Evolutionary conservation across 2,329 filamentous ascomycete genomes (phyloP), one percentile per base, ranked within the genome.

Genomic region (Fusarium pseudoanthophilum): DNA sequence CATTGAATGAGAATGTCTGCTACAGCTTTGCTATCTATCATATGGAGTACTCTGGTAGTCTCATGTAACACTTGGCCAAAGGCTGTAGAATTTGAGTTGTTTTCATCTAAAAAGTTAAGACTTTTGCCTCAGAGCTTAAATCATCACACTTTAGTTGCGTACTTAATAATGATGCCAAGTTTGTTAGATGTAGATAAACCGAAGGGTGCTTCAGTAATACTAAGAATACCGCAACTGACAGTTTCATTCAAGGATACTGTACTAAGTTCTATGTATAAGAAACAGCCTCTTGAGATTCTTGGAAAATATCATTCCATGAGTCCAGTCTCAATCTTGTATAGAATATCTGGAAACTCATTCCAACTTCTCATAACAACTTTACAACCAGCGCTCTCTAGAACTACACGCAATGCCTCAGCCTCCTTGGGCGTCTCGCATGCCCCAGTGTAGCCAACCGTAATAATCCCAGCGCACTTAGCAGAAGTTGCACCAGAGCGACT

Each of bases 241-340:
- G 5, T 4, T 20, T 20, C 11, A 26, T 21, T 21, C 8, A 28
- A 21, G 13, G 26, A 28, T 21, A 28, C 8, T 45, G 11, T 10
- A 28, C 18, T 46, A 10, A 10, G 4, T 37, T 46, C 6, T 20
- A 20, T 30, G 30, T 30, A 13, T 8, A 28, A 6, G 0, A 5
- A 7, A 15, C 15, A 5, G 24, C 13, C 13, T 46, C 18, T 28
- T 10, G 18, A 15, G 0, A 14, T 28, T 46, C 8, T 0, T 20
- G 13, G 16, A 2, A 20, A 43, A 7, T 4, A 21, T 46, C 18
- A 46, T 15, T 46, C 18, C 18, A 9, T 4, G 5, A 48, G 26
- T 15, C 5, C 4, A 28, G 26, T 11, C 26, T 48, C 26, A 21
- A 48, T 48, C 26, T 28, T 28, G 4, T 4, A 15, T 13, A 48